Conservation (phyloP, 2,329 filamentous ascomycete genomes). For the Colletotrichum sojae region DNA sequence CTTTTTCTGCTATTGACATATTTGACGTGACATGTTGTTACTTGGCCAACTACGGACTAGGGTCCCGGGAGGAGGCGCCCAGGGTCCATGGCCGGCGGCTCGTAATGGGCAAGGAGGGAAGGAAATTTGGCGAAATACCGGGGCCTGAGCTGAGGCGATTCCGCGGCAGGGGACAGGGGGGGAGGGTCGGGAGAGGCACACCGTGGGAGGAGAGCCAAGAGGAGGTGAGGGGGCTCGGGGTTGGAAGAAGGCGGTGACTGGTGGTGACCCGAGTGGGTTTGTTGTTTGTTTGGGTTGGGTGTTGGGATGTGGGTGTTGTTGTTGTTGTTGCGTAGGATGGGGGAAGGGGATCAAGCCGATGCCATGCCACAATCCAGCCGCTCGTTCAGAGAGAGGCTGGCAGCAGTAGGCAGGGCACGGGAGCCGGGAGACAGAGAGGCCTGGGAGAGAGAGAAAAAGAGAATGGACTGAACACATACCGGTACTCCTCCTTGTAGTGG, state of each 20-base stretch:
- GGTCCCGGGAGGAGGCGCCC: constrained; percentile 36
- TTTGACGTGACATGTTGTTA: constrained; percentile 41
- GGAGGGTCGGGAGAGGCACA: constrained; percentile 23
- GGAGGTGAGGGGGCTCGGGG: constrained; percentile 17
- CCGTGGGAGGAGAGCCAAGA: constrained; percentile 23
- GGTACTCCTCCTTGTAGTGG: constrained; percentile 66
- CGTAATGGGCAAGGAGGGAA: constrained; percentile 36
- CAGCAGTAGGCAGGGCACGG: background rate
- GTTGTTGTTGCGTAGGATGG: background rate
- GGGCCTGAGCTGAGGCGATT: constrained; percentile 36
- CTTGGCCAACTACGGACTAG: constrained; percentile 42
- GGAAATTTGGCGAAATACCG: constrained; percentile 38
- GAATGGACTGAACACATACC: constrained; percentile 61
- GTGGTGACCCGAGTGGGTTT: background rate
- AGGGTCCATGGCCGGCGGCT: constrained; percentile 39
- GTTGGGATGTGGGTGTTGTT: background rate
- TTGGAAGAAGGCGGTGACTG: constrained; percentile 26
- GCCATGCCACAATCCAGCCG: no score
- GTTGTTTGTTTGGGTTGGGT: background rate
- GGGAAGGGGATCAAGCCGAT: no score
- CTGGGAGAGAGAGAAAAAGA: constrained; percentile 26
- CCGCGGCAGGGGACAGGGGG: constrained; percentile 35
- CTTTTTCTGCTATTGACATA: constrained; percentile 37
- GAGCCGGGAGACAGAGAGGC: constrained; percentile 9
- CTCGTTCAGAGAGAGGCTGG: no score